phyloP scores from a whole-genome alignment of 1,284 basidiomycete species.

The Apiotrichum brassicae region DNA sequence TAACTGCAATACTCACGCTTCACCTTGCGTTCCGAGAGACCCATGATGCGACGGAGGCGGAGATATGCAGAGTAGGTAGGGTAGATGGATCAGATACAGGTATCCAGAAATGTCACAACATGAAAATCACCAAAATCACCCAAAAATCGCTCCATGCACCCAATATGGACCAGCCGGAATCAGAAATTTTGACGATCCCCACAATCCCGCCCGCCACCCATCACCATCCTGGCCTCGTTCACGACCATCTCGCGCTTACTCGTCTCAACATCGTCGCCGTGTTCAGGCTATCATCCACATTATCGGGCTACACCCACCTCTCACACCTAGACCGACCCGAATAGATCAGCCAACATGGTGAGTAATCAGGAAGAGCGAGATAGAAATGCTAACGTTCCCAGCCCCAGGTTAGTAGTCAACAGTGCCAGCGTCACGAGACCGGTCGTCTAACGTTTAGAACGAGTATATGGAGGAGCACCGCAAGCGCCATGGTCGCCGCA shows the following conservation, averaged over 20 bases:
- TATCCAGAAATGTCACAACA: background rate
- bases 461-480: conserved; percentile 50
- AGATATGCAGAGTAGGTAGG: too few relatives aligned
- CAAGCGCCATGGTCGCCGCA: conserved; percentile 45
- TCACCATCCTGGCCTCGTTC: too few relatives aligned
- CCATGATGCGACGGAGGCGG: too few relatives aligned
- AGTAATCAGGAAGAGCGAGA: background rate
- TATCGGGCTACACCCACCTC: background rate
- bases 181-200: conserved; percentile 19
- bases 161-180: conserved; percentile 12
- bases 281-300: background rate
- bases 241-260: too few relatives aligned
- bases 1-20: conserved; percentile 46
- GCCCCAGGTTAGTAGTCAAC: conserved; percentile 43
- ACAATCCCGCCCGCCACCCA: conserved; percentile 5
- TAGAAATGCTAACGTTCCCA: conserved; percentile 18
- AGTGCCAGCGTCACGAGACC: too few relatives aligned
- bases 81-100: background rate
- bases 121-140: background rate
- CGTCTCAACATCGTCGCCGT: background rate
- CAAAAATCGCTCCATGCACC: background rate
- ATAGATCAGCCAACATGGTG: conserved; percentile 23
- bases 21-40: conserved; percentile 45
- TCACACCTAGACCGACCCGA: background rate
- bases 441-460: conserved; percentile 32